Percentiles rank a stretch among this genome's conserved stretches.
Evolutionary conservation across 805 yeast species (phyloP).

Genomic region (Scheffersomyces lignosus): DNA sequence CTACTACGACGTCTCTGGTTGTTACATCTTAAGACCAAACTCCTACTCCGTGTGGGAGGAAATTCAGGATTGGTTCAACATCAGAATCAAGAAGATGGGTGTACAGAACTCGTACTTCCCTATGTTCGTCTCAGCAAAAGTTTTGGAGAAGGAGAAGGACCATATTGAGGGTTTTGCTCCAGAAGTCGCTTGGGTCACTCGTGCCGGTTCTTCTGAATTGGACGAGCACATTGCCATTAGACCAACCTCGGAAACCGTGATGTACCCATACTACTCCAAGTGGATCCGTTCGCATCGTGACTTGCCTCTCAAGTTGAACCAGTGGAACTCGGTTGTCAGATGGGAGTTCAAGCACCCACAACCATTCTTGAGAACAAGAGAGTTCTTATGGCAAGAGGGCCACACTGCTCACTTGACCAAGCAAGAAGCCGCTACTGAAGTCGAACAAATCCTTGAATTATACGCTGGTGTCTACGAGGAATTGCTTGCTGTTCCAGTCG

Average conservation of each 20-base stretch:
- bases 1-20: constrained; percentile 97
- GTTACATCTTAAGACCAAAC: constrained; percentile 95
- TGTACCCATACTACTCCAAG: constrained; percentile 99
- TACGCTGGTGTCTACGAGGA: constrained; percentile 86
- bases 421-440: constrained; percentile 83
- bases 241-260: constrained; percentile 99
- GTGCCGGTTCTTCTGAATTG: constrained; percentile 89
- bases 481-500: constrained; percentile 94
- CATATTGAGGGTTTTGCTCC: constrained; percentile 99
- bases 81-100: constrained; percentile 78
- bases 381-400: constrained; percentile 99
- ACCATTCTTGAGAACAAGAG: constrained; percentile 98
- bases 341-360: constrained; percentile 99
- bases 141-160: constrained; percentile 95
- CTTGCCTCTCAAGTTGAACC: constrained; percentile 92
- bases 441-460: constrained; percentile 78
- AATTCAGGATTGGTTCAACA: constrained; percentile 86
- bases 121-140: constrained; percentile 92
- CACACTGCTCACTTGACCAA: constrained; percentile 93
- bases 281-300: constrained; percentile 99
- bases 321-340: constrained; percentile 99
- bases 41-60: constrained; percentile 94
- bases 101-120: constrained; percentile 97
- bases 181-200: constrained; percentile 99
- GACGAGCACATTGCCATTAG: constrained; percentile 99